A percentile compares a stretch with the other conserved stretches of the same genome.
Conservation (phyloP, 257 asterid genomes). For the Solanum lycopersicoides region DNA sequence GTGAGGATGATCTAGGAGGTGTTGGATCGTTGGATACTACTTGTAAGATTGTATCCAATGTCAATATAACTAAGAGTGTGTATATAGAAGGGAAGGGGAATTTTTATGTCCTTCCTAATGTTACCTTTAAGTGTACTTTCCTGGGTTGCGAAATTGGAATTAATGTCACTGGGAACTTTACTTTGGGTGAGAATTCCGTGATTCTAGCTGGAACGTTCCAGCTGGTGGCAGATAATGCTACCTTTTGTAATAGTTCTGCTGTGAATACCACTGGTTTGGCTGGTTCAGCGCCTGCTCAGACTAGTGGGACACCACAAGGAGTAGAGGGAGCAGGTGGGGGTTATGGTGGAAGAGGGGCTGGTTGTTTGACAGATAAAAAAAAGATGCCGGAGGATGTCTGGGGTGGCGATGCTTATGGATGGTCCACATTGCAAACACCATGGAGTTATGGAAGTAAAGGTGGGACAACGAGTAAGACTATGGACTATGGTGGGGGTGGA, state of each 20-base stretch:
- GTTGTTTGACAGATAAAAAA: conserved; percentile 57
- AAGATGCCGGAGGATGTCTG: conserved; percentile 88
- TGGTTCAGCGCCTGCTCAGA: conserved; percentile 78
- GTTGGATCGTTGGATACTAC: conserved; percentile 85
- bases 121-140: conserved; percentile 50
- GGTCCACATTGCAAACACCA: conserved; percentile 69
- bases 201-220: conserved; percentile 54
- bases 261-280: conserved; percentile 85
- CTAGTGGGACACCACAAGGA: conserved; percentile 93
- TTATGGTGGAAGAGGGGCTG: conserved; percentile 95
- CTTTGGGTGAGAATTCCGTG: conserved; percentile 50
- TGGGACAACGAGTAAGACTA: conserved; percentile 66
- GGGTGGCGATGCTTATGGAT: conserved; percentile 96
- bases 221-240: conserved; percentile 54
- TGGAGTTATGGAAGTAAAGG: conserved; percentile 92
- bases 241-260: conserved; percentile 50
- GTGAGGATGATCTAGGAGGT: conserved; percentile 88
- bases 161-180: conserved; percentile 66
- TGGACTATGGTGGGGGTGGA: conserved; percentile 98
- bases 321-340: conserved; percentile 98
- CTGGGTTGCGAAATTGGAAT: conserved; percentile 71
- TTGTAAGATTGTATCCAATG: conserved; percentile 58
- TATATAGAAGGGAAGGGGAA: conserved; percentile 86
- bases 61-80: conserved; percentile 61
- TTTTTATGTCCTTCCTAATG: conserved; percentile 64